Evolutionary conservation across 2,329 filamentous ascomycete species (phyloP), one percentile per base, ranked within the genome.

Genomic region (Fonsecaea monophora): DNA sequence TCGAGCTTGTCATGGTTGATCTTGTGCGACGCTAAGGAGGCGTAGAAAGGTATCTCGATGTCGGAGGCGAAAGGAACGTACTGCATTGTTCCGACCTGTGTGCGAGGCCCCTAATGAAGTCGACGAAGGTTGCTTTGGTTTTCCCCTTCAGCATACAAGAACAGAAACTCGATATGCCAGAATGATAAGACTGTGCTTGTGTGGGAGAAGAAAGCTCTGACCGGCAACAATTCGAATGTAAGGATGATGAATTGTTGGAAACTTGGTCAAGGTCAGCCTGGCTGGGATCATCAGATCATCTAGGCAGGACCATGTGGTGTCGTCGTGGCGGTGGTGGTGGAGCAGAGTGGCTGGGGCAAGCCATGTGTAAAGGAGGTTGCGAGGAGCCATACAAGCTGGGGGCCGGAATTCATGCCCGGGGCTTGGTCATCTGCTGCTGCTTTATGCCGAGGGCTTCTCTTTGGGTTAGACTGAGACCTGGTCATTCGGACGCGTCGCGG

Each of bases 1-100:
- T 97, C 92, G 60, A 99, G 91, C 81, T 94, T 97, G 82, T 97
- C 95, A 85, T 96, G 90, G 78, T 98, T 93, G 77, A 99, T 92
- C 81, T 99, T 99, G 72, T 90, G 91, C 5, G 90, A 88, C 67
- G 96, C 95, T n/a, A 99, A 87, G 4, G 92, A 90, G 54, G 92
- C 90, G 78, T 97, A 99, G 80, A 99, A 99, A 53, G 93, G 92
- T 53, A 98, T 85, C 77, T 99, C 95, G 76, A 98, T 93, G 80
- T 97, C 92, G 57, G 94, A 97, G 48, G 90, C 87, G 83, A 97
- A 98, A 0, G 94, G 90, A 68, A 92, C 92, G 79, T 94, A 99
- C 82, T 90, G 87, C 77, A 92, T 83, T 64, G 25, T 53, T 38
- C 32, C 10, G 42, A 18, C 38, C 57, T 18, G 10, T 18, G 10